Evolutionary conservation across 139 green algal genomes (phyloP), one percentile per base, ranked within the genome.

Genomic region (Coccomyxa sp.): DNA sequence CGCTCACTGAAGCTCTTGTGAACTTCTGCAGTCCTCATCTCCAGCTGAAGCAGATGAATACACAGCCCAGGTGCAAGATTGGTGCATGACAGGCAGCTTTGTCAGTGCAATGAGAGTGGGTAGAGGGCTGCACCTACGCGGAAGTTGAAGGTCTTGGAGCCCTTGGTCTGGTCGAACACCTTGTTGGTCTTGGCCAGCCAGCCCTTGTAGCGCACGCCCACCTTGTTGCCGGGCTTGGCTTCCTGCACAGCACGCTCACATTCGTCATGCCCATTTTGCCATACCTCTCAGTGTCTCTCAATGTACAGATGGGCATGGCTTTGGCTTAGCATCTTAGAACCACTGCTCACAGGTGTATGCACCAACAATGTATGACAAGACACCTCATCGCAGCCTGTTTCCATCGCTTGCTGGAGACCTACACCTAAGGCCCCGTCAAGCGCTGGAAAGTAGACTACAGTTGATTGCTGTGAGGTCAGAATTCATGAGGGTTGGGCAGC

Each of bases 161-260:
- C 86, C 31, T 87, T 88, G 54, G 80, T 97, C 81, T 90, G 74
- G 85, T 98, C 95, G 79, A 98, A 98, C 14, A 97, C 83, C 81
- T 96, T 95, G 75, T 92, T 92, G 73, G 86, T 96, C 41, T 35
- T 82, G 78, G 90, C 88, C n/a, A 98, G 89, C 31, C 83, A 84
- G 34, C 95, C 95, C 9, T 88, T 76, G 77, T 98, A 98, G 39
- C 77, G 76, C 76, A 94, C 82, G 39, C 73, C 44, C 7, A 92
- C 86, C 69, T 80, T 80, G 41, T 83, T 75, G 5, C 73, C 79
- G 38, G 75, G 79, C 39, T 79, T 79, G 58, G 74, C 79, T 58
- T 73, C 41, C 73, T 82, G 73, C 29, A 77, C 18, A 35, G 31
- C 18, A n/a, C n/a, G n/a, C n/a, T n/a, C n/a, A 35, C 37, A 76